These are phyloP conservation scores for Chloris gayana DNA, from an alignment of 176 grass and related monocot genomes.

Conservation along the genomic window DNA sequence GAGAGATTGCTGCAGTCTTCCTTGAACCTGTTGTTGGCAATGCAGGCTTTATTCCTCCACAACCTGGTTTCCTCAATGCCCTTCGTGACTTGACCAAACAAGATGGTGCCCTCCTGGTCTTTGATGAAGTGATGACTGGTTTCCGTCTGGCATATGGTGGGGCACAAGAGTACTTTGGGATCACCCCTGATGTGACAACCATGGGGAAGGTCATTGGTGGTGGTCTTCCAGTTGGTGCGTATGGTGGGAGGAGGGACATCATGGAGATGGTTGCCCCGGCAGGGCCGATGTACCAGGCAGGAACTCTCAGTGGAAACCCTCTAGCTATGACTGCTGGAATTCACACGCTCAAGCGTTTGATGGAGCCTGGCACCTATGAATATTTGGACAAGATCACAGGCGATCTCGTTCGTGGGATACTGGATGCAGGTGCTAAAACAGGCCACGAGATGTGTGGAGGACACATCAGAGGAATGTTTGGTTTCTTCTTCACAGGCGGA, in stretches of 20 bases:
- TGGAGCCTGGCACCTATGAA: conserved; percentile 72
- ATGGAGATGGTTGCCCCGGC: conserved; percentile 97
- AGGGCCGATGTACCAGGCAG: conserved; percentile 97
- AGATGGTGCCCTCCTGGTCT: conserved; percentile 82
- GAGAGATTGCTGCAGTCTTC: conserved; percentile 80
- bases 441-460: conserved; percentile 96
- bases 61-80: conserved; percentile 65
- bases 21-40: conserved; percentile 97
- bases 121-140: conserved; percentile 99
- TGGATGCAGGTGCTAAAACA: conserved; percentile 66
- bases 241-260: conserved; percentile 92
- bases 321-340: conserved; percentile 99
- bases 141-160: conserved; percentile 94
- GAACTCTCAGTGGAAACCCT: conserved; percentile 96
- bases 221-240: conserved; percentile 94
- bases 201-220: conserved; percentile 94
- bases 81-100: conserved; percentile 87
- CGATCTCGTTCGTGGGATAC: conserved; percentile 69
- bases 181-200: conserved; percentile 91
- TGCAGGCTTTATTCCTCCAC: conserved; percentile 85
- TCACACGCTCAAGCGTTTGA: conserved; percentile 80
- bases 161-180: conserved; percentile 95
- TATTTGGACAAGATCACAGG: conserved; percentile 90
- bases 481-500: conserved; percentile 74
- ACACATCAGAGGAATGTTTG: conserved; percentile 93